Evolutionary conservation across 805 yeast species (phyloP), one percentile per base, ranked within the genome.

Genomic region (Candida namnaoensis): DNA sequence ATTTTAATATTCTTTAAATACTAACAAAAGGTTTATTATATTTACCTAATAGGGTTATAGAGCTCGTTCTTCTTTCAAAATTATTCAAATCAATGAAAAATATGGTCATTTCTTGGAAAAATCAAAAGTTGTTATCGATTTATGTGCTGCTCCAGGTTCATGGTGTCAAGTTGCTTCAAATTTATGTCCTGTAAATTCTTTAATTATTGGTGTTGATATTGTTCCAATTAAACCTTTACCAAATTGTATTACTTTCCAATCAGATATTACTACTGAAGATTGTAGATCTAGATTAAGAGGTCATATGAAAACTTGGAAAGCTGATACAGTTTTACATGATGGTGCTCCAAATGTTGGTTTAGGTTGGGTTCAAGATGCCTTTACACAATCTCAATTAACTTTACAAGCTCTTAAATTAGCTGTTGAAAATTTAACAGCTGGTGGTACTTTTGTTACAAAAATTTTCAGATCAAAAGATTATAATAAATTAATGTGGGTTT

Each of bases 261-360:
- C 95, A 33, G 99, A 93, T 68, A 93, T 93, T 57, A 93, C 99
- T 1, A 91, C 99, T 7, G 98, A 93, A 56, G 97, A 91, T 65
- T 93, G 99, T 71, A 76, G 97, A 52, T 87, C 96, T 36, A 88
- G 78, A 62, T 73, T 93, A 47, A 78, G 98, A 59, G 97, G 97
- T 27, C 88, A 91, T 59, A 82, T 93, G 82, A 93, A 93, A 62
- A 90, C 98, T 1, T 93, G 98, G 97, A 93, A 93, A 56, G 99
- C 98, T 1, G 98, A 93, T 59, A 87, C 95, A 0, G 98, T 93
- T 15, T 68, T 93, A 58, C 99, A 93, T 65, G 99, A 93, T 74
- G 99, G 99, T 81, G 99, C 99, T 27, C 99, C 99, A 28, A 93
- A 93, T 58, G 98, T 93, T 54, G 99, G 99, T 82, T 74, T 93